A percentile compares a stretch with the other conserved stretches of the same genome.
phyloP scores from a whole-genome alignment of 2,329 filamentous ascomycete genomes.

The Scytalidium sp. region DNA sequence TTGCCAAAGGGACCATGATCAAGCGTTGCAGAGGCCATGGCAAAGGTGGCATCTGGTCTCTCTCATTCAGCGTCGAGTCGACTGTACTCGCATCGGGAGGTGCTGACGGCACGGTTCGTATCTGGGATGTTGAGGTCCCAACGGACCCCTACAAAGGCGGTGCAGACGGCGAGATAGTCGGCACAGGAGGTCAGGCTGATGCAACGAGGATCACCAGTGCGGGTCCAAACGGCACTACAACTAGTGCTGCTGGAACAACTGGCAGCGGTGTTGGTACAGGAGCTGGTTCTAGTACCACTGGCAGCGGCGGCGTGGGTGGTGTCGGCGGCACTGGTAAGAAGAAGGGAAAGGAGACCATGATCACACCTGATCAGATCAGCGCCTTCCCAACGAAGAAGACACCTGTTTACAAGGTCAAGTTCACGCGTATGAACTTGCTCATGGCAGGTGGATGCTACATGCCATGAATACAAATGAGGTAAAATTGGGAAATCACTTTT shows the following conservation, averaged over 20 bases:
- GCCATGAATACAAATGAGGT: constrained; percentile 9
- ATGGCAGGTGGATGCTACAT: constrained; percentile 73
- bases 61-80: constrained; percentile 92
- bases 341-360: constrained; percentile 84
- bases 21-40: constrained; percentile 94
- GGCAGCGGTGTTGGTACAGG: constrained; percentile 17
- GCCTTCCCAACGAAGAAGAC: constrained; percentile 96
- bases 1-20: constrained; percentile 78
- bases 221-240: constrained; percentile 28
- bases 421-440: constrained; percentile 93
- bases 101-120: constrained; percentile 85
- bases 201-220: constrained; percentile 45
- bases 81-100: constrained; percentile 87
- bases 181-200: constrained; percentile 44
- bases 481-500: background rate
- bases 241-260: constrained; percentile 35
- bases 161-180: constrained; percentile 29
- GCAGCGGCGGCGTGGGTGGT: constrained; percentile 21
- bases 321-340: constrained; percentile 52
- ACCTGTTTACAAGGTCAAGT: constrained; percentile 87
- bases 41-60: constrained; percentile 88
- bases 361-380: constrained; percentile 89
- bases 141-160: constrained; percentile 61
- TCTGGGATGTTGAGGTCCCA: constrained; percentile 85
- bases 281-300: constrained; percentile 24